Conservation (phyloP, 1,284 basidiomycete species). For the Cryptococcus floricola region DNA sequence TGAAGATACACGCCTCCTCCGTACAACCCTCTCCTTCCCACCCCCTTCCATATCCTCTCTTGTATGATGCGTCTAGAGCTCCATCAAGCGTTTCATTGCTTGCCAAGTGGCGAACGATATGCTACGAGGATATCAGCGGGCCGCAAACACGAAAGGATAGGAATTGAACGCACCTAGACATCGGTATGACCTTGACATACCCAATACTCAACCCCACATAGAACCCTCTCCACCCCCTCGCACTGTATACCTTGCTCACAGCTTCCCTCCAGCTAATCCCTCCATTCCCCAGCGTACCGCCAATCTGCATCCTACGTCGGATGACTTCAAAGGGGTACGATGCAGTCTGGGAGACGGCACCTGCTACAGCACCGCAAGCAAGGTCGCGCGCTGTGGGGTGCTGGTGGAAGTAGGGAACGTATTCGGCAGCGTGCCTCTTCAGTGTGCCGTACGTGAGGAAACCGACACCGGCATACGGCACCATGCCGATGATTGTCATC, state of each 20-base stretch:
- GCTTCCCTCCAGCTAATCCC: constrained; percentile 73
- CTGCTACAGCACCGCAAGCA: constrained; percentile 82
- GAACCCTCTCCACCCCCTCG: constrained; percentile 79
- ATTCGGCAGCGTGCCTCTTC: constrained; percentile 58
- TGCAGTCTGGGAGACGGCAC: constrained; percentile 80
- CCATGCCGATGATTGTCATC: constrained; percentile 84
- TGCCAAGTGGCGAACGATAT: constrained; percentile 51
- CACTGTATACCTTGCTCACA: constrained; percentile 62
- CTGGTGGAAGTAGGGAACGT: constrained; percentile 46
- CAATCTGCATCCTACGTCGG: constrained; percentile 91
- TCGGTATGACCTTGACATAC: constrained; percentile 93
- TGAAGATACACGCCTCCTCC: too few species aligned
- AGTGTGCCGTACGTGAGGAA: constrained; percentile 90
- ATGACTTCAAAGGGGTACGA: constrained; percentile 97
- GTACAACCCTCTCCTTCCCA: too few species aligned
- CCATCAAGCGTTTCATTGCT: constrained; percentile 47
- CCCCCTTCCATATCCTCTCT: not conserved
- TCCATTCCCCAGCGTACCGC: constrained; percentile 62
- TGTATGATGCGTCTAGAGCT: constrained; percentile 27
- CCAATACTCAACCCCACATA: constrained; percentile 92
- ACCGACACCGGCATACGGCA: constrained; percentile 94
- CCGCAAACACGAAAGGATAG: not conserved
- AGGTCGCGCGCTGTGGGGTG: constrained; percentile 56
- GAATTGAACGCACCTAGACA: constrained; percentile 59
- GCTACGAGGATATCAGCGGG: constrained; percentile 17